Base-by-base conservation (phyloP, 305 asterid species). In the Fraxinus platypoda region DNA sequence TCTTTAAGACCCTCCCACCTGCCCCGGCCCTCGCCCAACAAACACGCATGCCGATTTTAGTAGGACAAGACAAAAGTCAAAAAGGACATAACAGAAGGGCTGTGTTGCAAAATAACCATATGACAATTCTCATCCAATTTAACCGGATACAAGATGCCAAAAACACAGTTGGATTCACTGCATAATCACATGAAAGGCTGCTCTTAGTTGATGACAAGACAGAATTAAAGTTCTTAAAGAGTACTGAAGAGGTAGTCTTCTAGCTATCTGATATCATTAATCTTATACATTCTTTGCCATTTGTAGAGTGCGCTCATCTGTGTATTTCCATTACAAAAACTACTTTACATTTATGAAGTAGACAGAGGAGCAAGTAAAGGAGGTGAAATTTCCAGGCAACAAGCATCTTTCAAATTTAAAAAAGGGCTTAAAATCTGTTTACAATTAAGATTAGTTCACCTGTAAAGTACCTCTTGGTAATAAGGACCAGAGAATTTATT, bases 161-260 rank as follows among this genome's bases (percentile, higher is more conserved):
- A 88, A 86, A 85, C 89, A 91, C 97, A 94, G 95, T 88, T 92
- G 97, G 95, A 88, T 88, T 88, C 97, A 86, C 86, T 94, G 92
- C 90, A 87, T 49, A 77, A 80, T 90, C 96, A 92, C 98, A 95
- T 93, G 97, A 92, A 90, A 91, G 91, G 88, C 91, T 91, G 98
- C 90, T 90, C 89, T 81, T 84, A 84, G 88, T 84, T 89, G 92
- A 87, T 91, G 94, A 89, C 85, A 85, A 81, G 87, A 82, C 91
- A 90, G 86, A 91, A 89, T 93, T 94, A 89, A 91, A 90, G 87
- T 84, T 71, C 52, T 76, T 87, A 81, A 86, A 84, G 82, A 73
- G 89, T 83, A 83, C 89, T 73, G 79, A 82, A 83, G 77, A 88
- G 89, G 88, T 82, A 80, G 76, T 86, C 81, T 80, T 84, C 82